Evolutionary conservation across 495 filamentous ascomycete genomes (phyloP).

Genomic region (Xylaria nigripes): DNA sequence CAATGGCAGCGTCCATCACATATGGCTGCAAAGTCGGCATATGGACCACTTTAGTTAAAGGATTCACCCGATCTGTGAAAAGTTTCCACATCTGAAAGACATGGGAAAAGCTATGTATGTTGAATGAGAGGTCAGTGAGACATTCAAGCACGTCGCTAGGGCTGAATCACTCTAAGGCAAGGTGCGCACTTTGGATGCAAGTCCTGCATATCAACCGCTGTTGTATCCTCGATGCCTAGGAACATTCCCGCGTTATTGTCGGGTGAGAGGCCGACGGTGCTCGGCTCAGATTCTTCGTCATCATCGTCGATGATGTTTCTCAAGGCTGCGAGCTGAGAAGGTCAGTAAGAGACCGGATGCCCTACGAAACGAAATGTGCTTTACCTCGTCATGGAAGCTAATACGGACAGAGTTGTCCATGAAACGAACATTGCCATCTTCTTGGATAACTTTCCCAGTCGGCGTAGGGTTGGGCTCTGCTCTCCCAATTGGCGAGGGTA

Average conservation of each 20-base stretch:
- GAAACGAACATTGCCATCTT: conserved; percentile 32
- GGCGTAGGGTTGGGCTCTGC: conserved; percentile 10
- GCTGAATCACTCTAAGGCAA: background rate
- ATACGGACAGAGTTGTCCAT: conserved; percentile 31
- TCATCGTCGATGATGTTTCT: conserved; percentile 9
- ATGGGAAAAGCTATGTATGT: conserved; percentile 14
- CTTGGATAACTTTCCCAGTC: conserved; percentile 27
- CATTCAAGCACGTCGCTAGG: background rate
- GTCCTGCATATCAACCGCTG: conserved; percentile 3
- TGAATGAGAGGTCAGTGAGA: conserved; percentile 1
- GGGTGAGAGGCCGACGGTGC: background rate
- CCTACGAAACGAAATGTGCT: background rate
- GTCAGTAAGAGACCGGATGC: background rate
- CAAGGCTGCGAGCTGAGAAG: conserved; percentile 5
- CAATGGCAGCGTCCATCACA: conserved; percentile 29
- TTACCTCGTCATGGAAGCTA: conserved; percentile 33
- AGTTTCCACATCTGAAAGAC: conserved; percentile 19
- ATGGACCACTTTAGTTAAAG: conserved; percentile 49
- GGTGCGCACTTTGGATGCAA: conserved; percentile 9
- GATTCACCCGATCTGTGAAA: conserved; percentile 44
- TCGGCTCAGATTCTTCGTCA: conserved; percentile 1
- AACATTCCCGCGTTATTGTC: conserved; percentile 7
- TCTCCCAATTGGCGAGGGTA: background rate
- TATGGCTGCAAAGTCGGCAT: conserved; percentile 38
- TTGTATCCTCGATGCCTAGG: conserved; percentile 4